Base-by-base conservation (phyloP, 2,329 filamentous ascomycete species). In the Calonectria ilicicola region DNA sequence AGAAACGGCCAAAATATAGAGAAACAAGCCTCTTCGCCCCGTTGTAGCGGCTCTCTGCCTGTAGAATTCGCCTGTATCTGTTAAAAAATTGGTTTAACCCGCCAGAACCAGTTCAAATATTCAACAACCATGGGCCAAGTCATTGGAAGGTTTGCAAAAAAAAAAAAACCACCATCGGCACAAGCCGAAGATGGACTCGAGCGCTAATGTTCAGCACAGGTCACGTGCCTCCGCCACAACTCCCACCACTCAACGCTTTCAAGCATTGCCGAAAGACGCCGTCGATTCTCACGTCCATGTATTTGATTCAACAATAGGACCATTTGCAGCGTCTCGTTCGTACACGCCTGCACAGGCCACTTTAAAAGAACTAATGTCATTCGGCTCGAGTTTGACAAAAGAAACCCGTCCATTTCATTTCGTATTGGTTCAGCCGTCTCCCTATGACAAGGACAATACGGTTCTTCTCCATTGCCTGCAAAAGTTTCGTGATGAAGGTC, bases 251-350 rank as follows among this genome's bases (percentile, higher is more conserved):
- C 32, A 40, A 26, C 26, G 35, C 58, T 27, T 35, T 10, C 17
- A 51, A 21, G 56, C 46, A 17, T 15, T 69, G 10, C 58, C 58
- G 7, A 32, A 17, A n/a, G 56, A 60, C 15, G n/a, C 56, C 5
- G 60, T 58, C 21, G 66, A 69, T 19, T 63, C 56, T 27, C 66
- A 69, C 32, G 66, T 63, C 6, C 56, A 69, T 29, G 56, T 69
- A 46, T 63, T 69, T 19, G 32, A 69, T n/a, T 27, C 56, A 5
- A 51, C 58, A 26, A 32, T 69, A 14, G 56, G 56, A 27, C 51
- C 32, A 2, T 62, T 58, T 40, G 15, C 65, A 10, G 35, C 21
- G 15, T 58, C 42, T 35, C 29, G 65, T 35, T 23, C 65, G 3
- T 67, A 67, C 19, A 67, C 65, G 19, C 65, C 53, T 26, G 53